Conservation (phyloP, 2,329 filamentous ascomycete species). For the Cladosporium colombiae region DNA sequence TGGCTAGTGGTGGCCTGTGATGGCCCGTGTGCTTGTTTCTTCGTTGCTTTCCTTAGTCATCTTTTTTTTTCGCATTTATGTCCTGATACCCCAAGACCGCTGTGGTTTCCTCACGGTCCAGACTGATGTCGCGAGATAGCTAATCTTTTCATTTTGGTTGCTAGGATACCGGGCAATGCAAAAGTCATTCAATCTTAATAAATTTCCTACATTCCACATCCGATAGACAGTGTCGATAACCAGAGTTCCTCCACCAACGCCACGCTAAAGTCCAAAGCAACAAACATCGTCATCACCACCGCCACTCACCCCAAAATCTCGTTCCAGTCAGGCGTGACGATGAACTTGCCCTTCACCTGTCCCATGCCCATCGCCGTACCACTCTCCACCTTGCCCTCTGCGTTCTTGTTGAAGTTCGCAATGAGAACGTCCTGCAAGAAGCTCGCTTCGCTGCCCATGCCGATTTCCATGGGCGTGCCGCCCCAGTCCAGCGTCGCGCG, state of each 20-base stretch:
- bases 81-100: conserved; percentile 13
- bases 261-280: conserved; percentile 16
- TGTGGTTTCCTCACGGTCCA: conserved; percentile 4
- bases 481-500: conserved; percentile 65
- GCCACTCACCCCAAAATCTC: conserved; percentile 44
- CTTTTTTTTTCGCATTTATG: not conserved
- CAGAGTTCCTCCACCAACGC: conserved; percentile 12
- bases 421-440: conserved; percentile 63
- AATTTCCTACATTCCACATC: not conserved
- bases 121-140: not conserved
- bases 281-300: conserved; percentile 21
- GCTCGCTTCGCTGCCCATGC: conserved; percentile 56
- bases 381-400: conserved; percentile 29
- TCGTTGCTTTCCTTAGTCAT: not conserved
- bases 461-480: conserved; percentile 59
- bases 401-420: conserved; percentile 34
- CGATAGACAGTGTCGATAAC: not conserved
- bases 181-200: not conserved
- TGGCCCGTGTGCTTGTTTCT: too few species aligned
- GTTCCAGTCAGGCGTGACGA: conserved; percentile 62
- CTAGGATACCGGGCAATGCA: not conserved
- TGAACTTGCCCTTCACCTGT: conserved; percentile 64
- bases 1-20: not conserved
- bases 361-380: conserved; percentile 59
- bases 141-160: not conserved